Conservation (phyloP, 1,284 basidiomycete genomes). For the Tilletia walkeri region DNA sequence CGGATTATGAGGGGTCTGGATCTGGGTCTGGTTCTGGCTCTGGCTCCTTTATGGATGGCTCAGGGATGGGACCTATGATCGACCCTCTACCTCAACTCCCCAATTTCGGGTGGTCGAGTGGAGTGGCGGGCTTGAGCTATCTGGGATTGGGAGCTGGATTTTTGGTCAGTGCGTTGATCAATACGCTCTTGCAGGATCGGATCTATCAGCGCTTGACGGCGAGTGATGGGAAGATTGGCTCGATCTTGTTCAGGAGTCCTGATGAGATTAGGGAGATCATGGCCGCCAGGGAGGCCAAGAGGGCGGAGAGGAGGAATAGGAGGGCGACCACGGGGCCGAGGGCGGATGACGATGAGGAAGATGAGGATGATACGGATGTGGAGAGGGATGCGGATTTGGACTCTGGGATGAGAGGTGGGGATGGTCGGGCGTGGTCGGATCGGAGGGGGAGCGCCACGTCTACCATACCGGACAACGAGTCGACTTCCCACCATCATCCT, state of each 20-base stretch:
- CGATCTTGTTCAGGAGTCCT: slow-evolving; percentile 29
- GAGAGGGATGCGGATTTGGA: neutral
- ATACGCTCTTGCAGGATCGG: slow-evolving; percentile 56
- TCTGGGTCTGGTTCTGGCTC: neutral
- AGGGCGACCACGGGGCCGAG: neutral
- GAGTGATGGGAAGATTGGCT: slow-evolving; percentile 34
- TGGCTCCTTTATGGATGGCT: neutral
- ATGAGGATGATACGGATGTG: slow-evolving; percentile 19
- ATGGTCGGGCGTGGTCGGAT: neutral
- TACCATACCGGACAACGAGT: neutral
- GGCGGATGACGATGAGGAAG: neutral
- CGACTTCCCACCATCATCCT: no score
- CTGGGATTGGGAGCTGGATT: slow-evolving; percentile 59
- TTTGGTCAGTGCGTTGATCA: slow-evolving; percentile 53
- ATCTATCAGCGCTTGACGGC: slow-evolving; percentile 55
- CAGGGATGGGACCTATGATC: neutral
- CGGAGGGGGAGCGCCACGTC: neutral
- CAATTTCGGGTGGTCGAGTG: slow-evolving; percentile 57
- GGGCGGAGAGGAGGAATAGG: neutral
- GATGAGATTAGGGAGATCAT: slow-evolving; percentile 20
- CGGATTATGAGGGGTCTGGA: neutral
- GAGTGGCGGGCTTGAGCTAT: slow-evolving; percentile 57
- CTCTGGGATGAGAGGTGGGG: no score
- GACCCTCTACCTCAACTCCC: slow-evolving; percentile 42
- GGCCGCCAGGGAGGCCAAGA: slow-evolving; percentile 10